Evolutionary conservation across 768 basidiomycete species (phyloP).

Genomic region (Pisolithus sp.): DNA sequence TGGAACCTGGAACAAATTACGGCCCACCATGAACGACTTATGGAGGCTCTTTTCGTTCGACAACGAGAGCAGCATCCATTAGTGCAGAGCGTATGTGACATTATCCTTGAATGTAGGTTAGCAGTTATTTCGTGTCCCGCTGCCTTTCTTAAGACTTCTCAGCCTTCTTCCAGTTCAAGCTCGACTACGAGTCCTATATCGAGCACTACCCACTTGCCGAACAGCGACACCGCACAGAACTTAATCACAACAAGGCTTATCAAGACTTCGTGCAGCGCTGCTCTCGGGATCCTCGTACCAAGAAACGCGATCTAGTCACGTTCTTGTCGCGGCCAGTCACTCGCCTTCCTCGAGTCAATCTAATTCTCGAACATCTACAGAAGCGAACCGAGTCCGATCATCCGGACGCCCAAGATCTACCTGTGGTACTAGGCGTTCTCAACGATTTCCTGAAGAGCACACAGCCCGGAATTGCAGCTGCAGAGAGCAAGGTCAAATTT

Average conservation of each 20-base stretch:
- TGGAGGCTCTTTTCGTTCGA: constrained; percentile 66
- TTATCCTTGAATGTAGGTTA: constrained; percentile 69
- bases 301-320: constrained; percentile 71
- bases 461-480: constrained; percentile 86
- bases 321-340: constrained; percentile 85
- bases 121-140: neutral
- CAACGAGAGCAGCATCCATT: constrained; percentile 84
- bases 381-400: constrained; percentile 70
- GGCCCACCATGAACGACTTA: constrained; percentile 58
- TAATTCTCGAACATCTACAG: constrained; percentile 64
- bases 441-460: constrained; percentile 75
- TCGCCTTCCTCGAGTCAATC: constrained; percentile 73
- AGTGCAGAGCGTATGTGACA: constrained; percentile 76
- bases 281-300: constrained; percentile 57
- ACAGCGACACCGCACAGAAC: constrained; percentile 71
- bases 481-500: constrained; percentile 85
- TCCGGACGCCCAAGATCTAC: constrained; percentile 72
- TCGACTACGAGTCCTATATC: constrained; percentile 74
- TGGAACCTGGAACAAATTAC: constrained; percentile 71
- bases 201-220: constrained; percentile 86
- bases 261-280: constrained; percentile 58
- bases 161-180: constrained; percentile 43
- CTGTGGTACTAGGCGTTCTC: constrained; percentile 62
- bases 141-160: constrained; percentile 13
- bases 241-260: constrained; percentile 62